phyloP scores from a whole-genome alignment of 306 rosid species.

The Coriaria nepalensis region DNA sequence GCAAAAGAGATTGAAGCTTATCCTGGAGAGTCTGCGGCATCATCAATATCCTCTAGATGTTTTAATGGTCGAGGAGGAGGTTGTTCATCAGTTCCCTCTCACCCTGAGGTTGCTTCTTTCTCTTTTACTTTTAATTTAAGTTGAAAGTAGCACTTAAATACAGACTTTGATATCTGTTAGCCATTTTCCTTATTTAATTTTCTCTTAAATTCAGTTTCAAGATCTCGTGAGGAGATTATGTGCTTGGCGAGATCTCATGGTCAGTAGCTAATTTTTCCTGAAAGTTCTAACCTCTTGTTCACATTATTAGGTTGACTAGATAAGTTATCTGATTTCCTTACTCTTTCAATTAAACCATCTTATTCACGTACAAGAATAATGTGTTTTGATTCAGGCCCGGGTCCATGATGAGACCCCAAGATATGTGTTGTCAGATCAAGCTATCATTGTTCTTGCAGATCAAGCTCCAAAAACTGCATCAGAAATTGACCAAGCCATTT shows the following conservation, averaged over 20 bases:
- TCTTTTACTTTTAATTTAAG: not conserved
- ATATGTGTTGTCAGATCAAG: slow-evolving; percentile 75
- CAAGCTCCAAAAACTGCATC: slow-evolving; percentile 24
- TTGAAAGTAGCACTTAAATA: slow-evolving; percentile 8
- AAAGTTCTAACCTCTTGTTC: not conserved
- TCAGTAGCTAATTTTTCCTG: slow-evolving; percentile 24
- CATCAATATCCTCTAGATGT: slow-evolving; percentile 53
- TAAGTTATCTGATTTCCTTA: too few species aligned
- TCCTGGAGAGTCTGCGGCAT: slow-evolving; percentile 74
- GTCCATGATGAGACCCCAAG: slow-evolving; percentile 86
- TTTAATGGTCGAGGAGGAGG: slow-evolving; percentile 30
- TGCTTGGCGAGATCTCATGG: slow-evolving; percentile 89
- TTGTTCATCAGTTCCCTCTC: slow-evolving; percentile 32
- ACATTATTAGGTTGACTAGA: too few species aligned
- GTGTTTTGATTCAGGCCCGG: slow-evolving; percentile 64
- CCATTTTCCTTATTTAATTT: slow-evolving; percentile 1
- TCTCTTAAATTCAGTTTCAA: slow-evolving; percentile 30
- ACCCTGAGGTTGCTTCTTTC: slow-evolving; percentile 48
- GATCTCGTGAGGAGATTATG: slow-evolving; percentile 52
- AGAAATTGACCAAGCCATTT: slow-evolving; percentile 37
- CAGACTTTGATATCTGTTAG: not conserved
- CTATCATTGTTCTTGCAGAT: slow-evolving; percentile 62
- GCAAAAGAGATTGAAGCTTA: slow-evolving; percentile 62
- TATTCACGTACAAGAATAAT: slow-evolving; percentile 13
- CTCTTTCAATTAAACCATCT: not conserved